Base-by-base conservation (phyloP, 1,139 yeast genomes). In the Magnusiomyces magnusii region DNA sequence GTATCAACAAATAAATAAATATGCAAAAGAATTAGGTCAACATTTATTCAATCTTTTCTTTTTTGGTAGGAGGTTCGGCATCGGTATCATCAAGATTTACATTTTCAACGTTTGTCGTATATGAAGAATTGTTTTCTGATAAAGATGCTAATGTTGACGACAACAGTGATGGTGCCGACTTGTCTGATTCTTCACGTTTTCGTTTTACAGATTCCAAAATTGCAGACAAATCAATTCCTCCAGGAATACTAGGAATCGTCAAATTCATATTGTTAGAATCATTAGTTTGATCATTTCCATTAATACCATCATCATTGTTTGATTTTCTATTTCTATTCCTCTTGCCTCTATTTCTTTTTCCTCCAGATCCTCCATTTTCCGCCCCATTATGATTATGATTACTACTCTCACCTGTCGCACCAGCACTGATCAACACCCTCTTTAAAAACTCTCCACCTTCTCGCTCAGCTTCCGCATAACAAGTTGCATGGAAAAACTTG, bases 401-500 rank as follows among this genome's bases (percentile, higher is more conserved):
- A 10, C 17, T 10, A 19, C 10, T 2, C n/a, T 23, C 49, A 9
- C 49, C 49, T 5, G 49, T 44, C 10, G 27, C 27, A n/a, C 49
- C 49, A 21, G 49, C 49, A 44, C 49, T 44, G 17, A 44, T 44
- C 49, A 44, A 44, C 7, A 44, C 39, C 23, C 41, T 15, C 23
- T 34, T 36, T 28, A 51, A 39, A 39, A 51, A 51, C 42, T 51
- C 47, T 10, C 44, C 63, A 2, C 69, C 63, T 53, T 75, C 67
- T 28, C 76, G 79, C 5, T 76, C 80, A 17, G 96, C 83, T 68
- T 92, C 97, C 51, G 83, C 78, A 69, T 79, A 86, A 71, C 99
- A 95, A 1, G 84, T 78, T 49, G 87, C 87, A 75, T 95, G 99
- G 69, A 86, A 87, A 53, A 87, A 82, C 64, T 83, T 85, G 9